Evolutionary conservation across 345 rosid genomes (phyloP).

Genomic region (Ceriops tagal): DNA sequence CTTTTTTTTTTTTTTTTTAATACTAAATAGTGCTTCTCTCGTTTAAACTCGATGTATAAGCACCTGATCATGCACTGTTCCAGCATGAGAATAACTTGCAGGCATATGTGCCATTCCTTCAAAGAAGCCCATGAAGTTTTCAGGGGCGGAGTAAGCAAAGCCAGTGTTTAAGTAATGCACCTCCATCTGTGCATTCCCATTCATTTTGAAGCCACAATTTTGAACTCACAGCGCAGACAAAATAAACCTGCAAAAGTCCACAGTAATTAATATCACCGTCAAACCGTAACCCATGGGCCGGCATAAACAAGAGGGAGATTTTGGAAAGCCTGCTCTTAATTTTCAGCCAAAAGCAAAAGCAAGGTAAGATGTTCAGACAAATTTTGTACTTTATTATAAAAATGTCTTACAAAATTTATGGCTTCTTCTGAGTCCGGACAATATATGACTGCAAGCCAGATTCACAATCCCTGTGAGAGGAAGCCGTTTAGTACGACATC

Average conservation of each 20-base stretch:
- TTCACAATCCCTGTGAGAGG: slow-evolving; percentile 4
- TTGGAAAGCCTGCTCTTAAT: background rate
- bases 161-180: slow-evolving; percentile 49
- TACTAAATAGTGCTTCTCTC: background rate
- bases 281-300: background rate
- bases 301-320: no score
- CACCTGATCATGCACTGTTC: slow-evolving; percentile 51
- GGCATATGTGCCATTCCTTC: slow-evolving; percentile 47
- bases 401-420: background rate
- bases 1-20: background rate
- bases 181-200: slow-evolving; percentile 48
- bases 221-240: slow-evolving; percentile 9
- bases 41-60: background rate
- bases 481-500: background rate
- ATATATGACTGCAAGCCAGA: slow-evolving; percentile 6
- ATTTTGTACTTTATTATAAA: background rate
- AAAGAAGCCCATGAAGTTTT: slow-evolving; percentile 60
- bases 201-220: slow-evolving; percentile 32
- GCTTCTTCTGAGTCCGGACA: slow-evolving; percentile 2
- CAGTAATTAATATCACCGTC: slow-evolving; percentile 4
- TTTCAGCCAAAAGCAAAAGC: background rate
- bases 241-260: slow-evolving; percentile 28
- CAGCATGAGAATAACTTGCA: slow-evolving; percentile 29
- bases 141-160: slow-evolving; percentile 49
- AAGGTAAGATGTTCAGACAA: background rate